Percentiles rank a stretch among this genome's conserved stretches.
Evolutionary conservation across 2,329 filamentous ascomycete species (phyloP).

Genomic region (Decorospora gaudefroyi): DNA sequence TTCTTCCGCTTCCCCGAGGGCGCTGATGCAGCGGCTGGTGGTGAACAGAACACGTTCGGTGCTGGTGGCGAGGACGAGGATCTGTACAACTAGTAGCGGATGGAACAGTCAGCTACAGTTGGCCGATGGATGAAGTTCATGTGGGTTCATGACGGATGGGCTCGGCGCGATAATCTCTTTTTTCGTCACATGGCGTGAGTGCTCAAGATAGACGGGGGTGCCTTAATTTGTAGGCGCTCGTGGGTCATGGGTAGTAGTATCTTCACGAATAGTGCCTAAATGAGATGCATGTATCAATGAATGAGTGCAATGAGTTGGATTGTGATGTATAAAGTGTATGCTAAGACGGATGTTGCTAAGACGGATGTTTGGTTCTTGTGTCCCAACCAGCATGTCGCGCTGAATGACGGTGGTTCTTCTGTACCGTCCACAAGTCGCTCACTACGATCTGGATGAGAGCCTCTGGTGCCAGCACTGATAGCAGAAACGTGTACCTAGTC

Average conservation of each 20-base stretch:
- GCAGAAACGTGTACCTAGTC: too few species aligned
- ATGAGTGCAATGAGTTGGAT: not conserved
- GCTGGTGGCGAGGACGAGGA: slow-evolving; percentile 93
- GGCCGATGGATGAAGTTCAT: slow-evolving; percentile 13
- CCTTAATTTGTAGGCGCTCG: slow-evolving; percentile 19
- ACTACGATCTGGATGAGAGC: too few species aligned
- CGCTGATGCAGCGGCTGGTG: slow-evolving; percentile 56
- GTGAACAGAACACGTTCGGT: slow-evolving; percentile 64
- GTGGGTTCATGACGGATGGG: slow-evolving; percentile 25
- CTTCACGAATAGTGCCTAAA: slow-evolving; percentile 8
- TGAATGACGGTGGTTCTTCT: too few species aligned
- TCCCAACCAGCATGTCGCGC: too few species aligned
- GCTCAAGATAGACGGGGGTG: slow-evolving; percentile 24
- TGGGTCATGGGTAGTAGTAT: slow-evolving; percentile 7
- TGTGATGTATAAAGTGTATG: too few species aligned
- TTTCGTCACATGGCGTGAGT: slow-evolving; percentile 18
- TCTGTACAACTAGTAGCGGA: slow-evolving; percentile 77
- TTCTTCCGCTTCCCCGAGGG: slow-evolving; percentile 91
- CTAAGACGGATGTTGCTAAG: too few species aligned
- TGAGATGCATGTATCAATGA: slow-evolving; percentile 17
- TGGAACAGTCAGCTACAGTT: too few species aligned
- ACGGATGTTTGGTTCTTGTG: too few species aligned
- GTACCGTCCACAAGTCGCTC: too few species aligned
- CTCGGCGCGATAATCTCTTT: slow-evolving; percentile 15
- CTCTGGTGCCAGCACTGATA: too few species aligned